Evolutionary conservation across 1,284 basidiomycete genomes (phyloP).

Genomic region (Sphaerobolus stellatus): DNA sequence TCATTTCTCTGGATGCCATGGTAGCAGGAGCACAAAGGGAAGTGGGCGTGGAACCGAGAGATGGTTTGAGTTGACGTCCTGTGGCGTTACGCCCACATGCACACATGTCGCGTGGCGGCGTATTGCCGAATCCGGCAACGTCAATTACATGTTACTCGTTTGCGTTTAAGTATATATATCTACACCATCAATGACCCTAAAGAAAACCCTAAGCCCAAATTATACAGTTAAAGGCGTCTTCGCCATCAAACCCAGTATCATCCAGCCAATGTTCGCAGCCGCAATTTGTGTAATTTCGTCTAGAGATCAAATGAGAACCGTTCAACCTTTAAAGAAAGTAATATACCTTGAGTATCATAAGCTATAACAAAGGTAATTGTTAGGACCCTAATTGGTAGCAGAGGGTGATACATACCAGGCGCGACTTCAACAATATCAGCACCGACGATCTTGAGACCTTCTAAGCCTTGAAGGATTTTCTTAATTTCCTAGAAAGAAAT

Average conservation of each 20-base stretch:
- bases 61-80: too few species aligned
- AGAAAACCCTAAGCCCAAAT: constrained; percentile 1
- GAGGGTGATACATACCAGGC: constrained; percentile 22
- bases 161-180: too few species aligned
- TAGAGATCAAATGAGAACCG: too few species aligned
- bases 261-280: constrained; percentile 35
- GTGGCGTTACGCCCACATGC: too few species aligned
- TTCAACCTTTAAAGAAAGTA: background rate
- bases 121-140: background rate
- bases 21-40: too few species aligned
- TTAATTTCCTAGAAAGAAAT: constrained; percentile 33
- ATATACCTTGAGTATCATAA: constrained; percentile 32
- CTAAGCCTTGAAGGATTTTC: constrained; percentile 38
- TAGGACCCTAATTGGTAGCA: background rate
- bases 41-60: too few species aligned
- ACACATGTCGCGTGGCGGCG: background rate
- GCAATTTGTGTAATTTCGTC: constrained; percentile 37
- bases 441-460: constrained; percentile 40
- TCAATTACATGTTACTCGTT: background rate
- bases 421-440: constrained; percentile 42
- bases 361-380: constrained; percentile 12
- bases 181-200: background rate
- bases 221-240: constrained; percentile 27
- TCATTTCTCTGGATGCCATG: constrained; percentile 5
- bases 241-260: constrained; percentile 33